These are phyloP conservation scores for Naganishia sp. DNA, from an alignment of 1,284 basidiomycete species.

Conservation along the genomic window DNA sequence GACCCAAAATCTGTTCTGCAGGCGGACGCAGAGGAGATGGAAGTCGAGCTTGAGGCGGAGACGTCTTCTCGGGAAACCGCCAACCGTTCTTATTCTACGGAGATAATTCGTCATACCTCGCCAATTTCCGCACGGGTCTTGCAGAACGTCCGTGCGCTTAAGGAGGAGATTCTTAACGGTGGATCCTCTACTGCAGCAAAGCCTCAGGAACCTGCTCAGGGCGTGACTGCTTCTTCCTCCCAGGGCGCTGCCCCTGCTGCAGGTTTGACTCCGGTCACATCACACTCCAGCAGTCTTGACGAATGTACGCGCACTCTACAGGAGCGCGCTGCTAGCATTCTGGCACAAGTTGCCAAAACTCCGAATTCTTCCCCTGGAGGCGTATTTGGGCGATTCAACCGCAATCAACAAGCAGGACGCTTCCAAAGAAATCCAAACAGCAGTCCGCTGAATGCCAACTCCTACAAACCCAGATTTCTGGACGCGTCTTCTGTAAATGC, in stretches of 20 bases:
- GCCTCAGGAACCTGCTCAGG: no score
- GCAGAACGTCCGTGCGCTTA: slow-evolving; percentile 30
- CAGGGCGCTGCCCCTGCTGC: no score
- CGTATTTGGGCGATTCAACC: no score
- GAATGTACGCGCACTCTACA: not conserved
- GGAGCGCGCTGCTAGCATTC: not conserved
- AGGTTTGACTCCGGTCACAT: not conserved
- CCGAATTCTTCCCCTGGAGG: no score
- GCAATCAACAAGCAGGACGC: no score
- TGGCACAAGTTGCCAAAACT: not conserved
- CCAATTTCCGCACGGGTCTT: slow-evolving; percentile 27
- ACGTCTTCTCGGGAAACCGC: not conserved
- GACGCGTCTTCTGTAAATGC: no score
- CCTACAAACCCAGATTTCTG: no score
- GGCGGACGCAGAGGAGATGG: slow-evolving; percentile 9
- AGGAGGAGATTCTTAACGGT: slow-evolving; percentile 30
- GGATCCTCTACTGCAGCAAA: no score
- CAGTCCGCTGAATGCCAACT: no score
- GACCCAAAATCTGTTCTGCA: not conserved
- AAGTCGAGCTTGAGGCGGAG: slow-evolving; percentile 8
- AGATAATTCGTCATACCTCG: slow-evolving; percentile 24
- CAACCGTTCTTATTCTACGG: slow-evolving; percentile 6
- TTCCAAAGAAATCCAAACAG: no score
- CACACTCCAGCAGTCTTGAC: not conserved
- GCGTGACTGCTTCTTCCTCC: no score